Evolutionary conservation across 345 rosid genomes (phyloP).

Genomic region (Turnera subulata): DNA sequence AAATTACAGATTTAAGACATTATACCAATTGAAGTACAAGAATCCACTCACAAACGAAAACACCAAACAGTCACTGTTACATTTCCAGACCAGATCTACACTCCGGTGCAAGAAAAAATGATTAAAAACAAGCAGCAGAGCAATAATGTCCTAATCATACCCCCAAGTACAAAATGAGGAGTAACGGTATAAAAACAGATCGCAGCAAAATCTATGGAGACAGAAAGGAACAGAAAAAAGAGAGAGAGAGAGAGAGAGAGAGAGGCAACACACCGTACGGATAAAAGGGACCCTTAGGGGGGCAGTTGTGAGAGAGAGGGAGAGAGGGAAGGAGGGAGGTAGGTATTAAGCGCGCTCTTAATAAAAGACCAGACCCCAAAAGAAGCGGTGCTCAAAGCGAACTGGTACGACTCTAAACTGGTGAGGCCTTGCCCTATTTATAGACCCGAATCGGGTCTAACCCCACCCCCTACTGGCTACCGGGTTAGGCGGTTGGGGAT

Average conservation of each 20-base stretch:
- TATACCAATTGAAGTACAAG: no score
- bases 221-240: neutral
- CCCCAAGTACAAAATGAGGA: no score
- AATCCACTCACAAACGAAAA: no score
- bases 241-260: neutral
- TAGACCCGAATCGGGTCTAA: conserved; percentile 1
- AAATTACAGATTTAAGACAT: no score
- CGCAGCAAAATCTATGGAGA: neutral
- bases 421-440: neutral
- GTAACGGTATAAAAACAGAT: no score
- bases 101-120: no score
- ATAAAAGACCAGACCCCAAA: neutral
- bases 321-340: neutral
- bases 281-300: neutral
- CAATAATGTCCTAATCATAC: no score
- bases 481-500: conserved; percentile 1
- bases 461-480: conserved; percentile 14
- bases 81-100: no score
- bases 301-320: no score
- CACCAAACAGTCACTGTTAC: no score
- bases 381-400: neutral
- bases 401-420: neutral
- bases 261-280: neutral
- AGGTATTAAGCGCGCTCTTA: neutral
- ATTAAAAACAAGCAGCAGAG: no score